Percentiles rank a stretch among this genome's conserved stretches.
These are phyloP conservation scores for Aspergillus texensis DNA, from an alignment of 2,329 filamentous ascomycete species.

Conservation along the genomic window DNA sequence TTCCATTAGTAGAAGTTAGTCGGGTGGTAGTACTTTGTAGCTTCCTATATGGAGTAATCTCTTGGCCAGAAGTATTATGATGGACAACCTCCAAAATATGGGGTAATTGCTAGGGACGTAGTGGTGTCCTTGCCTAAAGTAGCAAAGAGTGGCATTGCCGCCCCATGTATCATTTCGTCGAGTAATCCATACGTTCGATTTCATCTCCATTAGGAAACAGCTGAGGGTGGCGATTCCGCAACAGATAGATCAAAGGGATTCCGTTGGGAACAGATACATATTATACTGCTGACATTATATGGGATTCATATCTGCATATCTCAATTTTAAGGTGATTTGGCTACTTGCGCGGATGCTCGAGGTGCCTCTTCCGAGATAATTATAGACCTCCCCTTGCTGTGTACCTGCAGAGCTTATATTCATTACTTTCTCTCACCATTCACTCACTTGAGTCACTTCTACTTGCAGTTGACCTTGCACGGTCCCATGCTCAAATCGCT, in stretches of 20 bases:
- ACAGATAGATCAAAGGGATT: neutral
- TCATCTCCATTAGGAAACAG: neutral
- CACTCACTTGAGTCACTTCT: neutral
- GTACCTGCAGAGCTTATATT: slow-evolving; percentile 12
- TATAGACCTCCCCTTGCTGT: slow-evolving; percentile 13
- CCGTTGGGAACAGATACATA: neutral
- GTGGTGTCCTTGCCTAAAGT: neutral
- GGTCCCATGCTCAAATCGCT: slow-evolving; percentile 2
- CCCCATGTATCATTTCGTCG: neutral
- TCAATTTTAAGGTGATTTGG: neutral
- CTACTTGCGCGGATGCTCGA: neutral
- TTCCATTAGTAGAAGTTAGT: neutral
- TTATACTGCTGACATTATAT: neutral
- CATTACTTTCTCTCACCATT: neutral
- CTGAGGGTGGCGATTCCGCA: neutral
- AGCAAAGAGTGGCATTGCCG: neutral
- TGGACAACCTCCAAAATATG: neutral
- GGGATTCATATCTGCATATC: neutral
- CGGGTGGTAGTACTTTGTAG: neutral
- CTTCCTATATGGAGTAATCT: neutral
- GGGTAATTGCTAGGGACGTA: neutral
- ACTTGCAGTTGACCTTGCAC: slow-evolving; percentile 14
- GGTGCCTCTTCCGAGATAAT: slow-evolving; percentile 1
- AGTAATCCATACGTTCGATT: neutral
- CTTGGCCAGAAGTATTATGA: neutral